Percentiles rank a stretch among this genome's conserved stretches.
phyloP scores from a whole-genome alignment of 1,284 basidiomycete genomes.

The Cryptococcus jaspeensis region DNA sequence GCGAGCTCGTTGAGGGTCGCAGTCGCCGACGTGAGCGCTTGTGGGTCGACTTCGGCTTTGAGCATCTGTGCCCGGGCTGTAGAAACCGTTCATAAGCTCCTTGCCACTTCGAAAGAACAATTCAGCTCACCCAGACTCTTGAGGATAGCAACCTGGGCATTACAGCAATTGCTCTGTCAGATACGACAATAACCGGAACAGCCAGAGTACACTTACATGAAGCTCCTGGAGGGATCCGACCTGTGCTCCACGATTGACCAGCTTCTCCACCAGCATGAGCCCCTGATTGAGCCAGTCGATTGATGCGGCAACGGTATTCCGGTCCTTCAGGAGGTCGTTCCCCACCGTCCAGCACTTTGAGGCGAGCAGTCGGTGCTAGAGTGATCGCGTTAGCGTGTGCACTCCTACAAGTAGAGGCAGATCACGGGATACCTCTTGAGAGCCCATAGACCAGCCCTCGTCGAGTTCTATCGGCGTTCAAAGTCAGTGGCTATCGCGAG shows the following conservation, averaged over 20 bases:
- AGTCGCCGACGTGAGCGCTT: neutral
- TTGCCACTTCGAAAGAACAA: no score
- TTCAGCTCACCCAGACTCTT: conserved; percentile 1
- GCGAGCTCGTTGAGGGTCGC: neutral
- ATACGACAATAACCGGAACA: no score
- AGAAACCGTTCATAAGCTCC: neutral
- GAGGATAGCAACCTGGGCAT: neutral
- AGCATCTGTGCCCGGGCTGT: conserved; percentile 2
- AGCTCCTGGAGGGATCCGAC: neutral
- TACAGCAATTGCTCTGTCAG: neutral
- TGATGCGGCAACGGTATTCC: neutral
- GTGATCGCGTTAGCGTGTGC: neutral
- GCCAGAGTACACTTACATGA: neutral
- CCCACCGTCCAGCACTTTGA: conserved; percentile 5
- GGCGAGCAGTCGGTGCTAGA: neutral
- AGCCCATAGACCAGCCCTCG: neutral
- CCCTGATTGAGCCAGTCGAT: conserved; percentile 4
- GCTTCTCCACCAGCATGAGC: neutral
- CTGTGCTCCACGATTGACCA: neutral
- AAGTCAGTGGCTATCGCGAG: neutral
- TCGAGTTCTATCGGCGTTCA: neutral
- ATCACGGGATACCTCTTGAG: neutral
- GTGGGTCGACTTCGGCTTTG: neutral
- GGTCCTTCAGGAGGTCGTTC: neutral
- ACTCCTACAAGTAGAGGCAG: neutral